Evolutionary conservation across 2,329 filamentous ascomycete genomes (phyloP), one percentile per base, ranked within the genome.

Genomic region (Pyrenophora seminiperda): DNA sequence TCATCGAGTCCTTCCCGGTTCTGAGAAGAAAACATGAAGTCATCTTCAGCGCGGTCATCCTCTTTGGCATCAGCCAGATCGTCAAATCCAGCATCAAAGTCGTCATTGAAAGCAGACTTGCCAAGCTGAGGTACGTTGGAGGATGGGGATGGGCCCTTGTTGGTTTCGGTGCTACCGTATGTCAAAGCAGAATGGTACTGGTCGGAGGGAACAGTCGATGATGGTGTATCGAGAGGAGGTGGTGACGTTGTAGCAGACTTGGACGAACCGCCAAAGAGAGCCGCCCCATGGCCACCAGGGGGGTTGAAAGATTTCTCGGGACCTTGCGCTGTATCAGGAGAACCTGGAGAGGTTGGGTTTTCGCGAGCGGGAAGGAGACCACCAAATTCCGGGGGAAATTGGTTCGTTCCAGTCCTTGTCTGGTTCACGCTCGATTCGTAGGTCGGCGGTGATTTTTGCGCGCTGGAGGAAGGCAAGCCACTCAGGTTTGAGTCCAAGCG

Each of bases 1-100:
- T 93, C 89, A 57, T 89, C 87, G 1, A 89, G 76, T 7, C 83
- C 84, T 14, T 86, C 88, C 36, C 84, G 82, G 41, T 77, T 75
- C 53, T 76, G 72, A 17, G 75, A 74, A 24, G 86, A 88, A 55
- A 91, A 88, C 64, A 87, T 86, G 75, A 92, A 91, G 57, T 93
- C 89, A 50, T 93, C 89, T 50, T 92, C 90, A 18, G 83, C 86
- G 40, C 87, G 78, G 46, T 80, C 77, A 5, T 75, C 89, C 72
- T 94, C 90, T 68, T 91, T 90, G 36, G 90, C 90, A 65, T 95
- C 90, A 52, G 90, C 86, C 13, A 95, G 82, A 47, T 90, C 90
- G 62, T 90, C 88, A 61, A 94, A 94, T 33, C 91, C 89, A 58
- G 87, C 83, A 41, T 91, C 89, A 53, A 91, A 84, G 41, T 91